These are phyloP conservation scores for Acanthamoeba divionensis DNA, from an alignment of 208 protist genomes.

Conservation along the genomic window DNA sequence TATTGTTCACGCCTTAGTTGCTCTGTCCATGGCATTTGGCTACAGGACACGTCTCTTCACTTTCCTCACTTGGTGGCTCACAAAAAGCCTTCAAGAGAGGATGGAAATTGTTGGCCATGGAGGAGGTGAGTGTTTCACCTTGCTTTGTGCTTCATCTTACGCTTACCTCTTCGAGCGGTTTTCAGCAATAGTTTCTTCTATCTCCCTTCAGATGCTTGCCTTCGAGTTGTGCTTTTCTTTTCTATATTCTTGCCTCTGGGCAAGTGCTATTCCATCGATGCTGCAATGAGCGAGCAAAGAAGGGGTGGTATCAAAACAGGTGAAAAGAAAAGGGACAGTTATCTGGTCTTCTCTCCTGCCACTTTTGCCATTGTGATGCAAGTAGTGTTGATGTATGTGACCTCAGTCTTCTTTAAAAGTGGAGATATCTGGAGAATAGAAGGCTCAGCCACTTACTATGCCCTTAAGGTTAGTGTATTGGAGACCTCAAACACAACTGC, in stretches of 20 bases:
- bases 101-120: conserved; percentile 18
- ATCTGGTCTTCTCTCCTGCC: not conserved
- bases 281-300: not conserved
- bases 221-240: not conserved
- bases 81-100: not conserved
- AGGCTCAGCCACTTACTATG: too few species aligned
- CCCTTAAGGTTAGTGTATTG: too few species aligned
- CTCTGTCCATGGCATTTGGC: not conserved
- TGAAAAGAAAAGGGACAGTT: not conserved
- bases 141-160: too few species aligned
- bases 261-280: not conserved
- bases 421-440: not conserved
- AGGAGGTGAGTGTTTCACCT: too few species aligned
- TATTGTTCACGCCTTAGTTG: not conserved
- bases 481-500: too few species aligned
- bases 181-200: too few species aligned
- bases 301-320: too few species aligned
- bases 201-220: too few species aligned
- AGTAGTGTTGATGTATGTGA: conserved; percentile 48
- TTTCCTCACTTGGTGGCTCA: conserved; percentile 3
- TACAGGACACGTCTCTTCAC: not conserved
- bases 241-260: conserved; percentile 38
- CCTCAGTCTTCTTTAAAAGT: conserved; percentile 43
- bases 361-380: not conserved
- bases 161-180: too few species aligned